Conservation (phyloP, 352 stramenopile species). For the Phytophthora quininea region DNA sequence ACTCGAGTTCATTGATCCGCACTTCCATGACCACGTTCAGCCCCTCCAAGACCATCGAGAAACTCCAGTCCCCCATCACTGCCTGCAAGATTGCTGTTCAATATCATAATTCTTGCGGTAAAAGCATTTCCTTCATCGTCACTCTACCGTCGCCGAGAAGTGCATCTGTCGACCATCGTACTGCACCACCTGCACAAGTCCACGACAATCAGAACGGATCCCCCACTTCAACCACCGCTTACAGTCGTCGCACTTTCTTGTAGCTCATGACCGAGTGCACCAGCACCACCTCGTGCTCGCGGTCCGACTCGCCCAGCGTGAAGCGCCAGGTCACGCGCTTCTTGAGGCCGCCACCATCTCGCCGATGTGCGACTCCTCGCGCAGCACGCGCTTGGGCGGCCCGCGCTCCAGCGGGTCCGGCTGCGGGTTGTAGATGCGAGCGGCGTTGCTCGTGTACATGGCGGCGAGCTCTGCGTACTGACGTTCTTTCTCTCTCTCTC, state of each 20-base stretch:
- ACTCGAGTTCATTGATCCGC: slow-evolving; percentile 85
- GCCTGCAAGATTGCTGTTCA: slow-evolving; percentile 34
- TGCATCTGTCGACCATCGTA: slow-evolving; percentile 85
- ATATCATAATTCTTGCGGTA: too few relatives aligned
- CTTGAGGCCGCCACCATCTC: slow-evolving; percentile 82
- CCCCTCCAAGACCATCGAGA: slow-evolving; percentile 79
- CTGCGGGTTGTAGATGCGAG: slow-evolving; percentile 74
- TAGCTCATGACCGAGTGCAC: slow-evolving; percentile 87
- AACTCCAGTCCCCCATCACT: slow-evolving; percentile 77
- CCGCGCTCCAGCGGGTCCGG: slow-evolving; percentile 73
- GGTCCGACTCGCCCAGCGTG: slow-evolving; percentile 75
- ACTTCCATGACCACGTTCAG: slow-evolving; percentile 82
- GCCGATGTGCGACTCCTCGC: slow-evolving; percentile 81
- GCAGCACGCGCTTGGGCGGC: slow-evolving; percentile 70
- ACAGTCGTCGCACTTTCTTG: slow-evolving; percentile 63
- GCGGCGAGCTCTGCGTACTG: background rate
- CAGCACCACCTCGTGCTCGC: slow-evolving; percentile 75
- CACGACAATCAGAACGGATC: background rate
- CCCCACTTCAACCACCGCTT: slow-evolving; percentile 7
- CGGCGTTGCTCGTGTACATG: slow-evolving; percentile 67
- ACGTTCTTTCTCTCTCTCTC: background rate
- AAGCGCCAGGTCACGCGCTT: slow-evolving; percentile 87
- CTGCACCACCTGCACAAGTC: slow-evolving; percentile 56
- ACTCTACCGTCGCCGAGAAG: slow-evolving; percentile 70
- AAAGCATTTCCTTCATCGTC: background rate